Evolutionary conservation across 2,329 filamentous ascomycete genomes (phyloP).

Genomic region (Thielaviopsis populi): DNA sequence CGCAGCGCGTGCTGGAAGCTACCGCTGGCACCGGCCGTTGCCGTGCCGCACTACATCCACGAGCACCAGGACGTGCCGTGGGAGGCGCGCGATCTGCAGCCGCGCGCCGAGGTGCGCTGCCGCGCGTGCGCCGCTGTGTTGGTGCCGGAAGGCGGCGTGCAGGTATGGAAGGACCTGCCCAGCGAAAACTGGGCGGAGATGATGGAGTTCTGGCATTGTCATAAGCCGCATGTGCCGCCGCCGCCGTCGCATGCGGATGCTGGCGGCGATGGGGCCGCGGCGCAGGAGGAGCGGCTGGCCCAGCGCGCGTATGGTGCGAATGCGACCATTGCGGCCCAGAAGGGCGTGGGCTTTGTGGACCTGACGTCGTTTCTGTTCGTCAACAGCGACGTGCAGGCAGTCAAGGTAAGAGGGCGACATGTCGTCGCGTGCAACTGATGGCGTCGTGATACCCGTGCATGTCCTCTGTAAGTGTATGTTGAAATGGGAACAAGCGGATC

Average conservation of each 20-base stretch:
- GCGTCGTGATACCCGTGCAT: not conserved
- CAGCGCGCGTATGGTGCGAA: slow-evolving; percentile 72
- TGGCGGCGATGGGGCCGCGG: slow-evolving; percentile 20
- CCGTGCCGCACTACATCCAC: slow-evolving; percentile 21
- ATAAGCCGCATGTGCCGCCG: slow-evolving; percentile 60
- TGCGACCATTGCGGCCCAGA: slow-evolving; percentile 51
- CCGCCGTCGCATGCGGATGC: slow-evolving; percentile 24
- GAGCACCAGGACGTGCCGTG: slow-evolving; percentile 36
- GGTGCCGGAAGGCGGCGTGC: slow-evolving; percentile 28
- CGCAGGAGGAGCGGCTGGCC: slow-evolving; percentile 33
- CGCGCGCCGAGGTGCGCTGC: slow-evolving; percentile 30
- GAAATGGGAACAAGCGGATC: not conserved
- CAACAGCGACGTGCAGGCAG: slow-evolving; percentile 44
- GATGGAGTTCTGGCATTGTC: slow-evolving; percentile 99
- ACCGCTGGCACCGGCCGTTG: slow-evolving; percentile 25
- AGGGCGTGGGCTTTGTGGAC: slow-evolving; percentile 64
- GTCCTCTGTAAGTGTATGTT: not conserved
- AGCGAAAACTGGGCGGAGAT: slow-evolving; percentile 98
- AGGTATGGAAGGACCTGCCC: slow-evolving; percentile 77
- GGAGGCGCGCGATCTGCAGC: slow-evolving; percentile 36
- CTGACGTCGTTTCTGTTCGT: slow-evolving; percentile 59
- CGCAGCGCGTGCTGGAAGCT: slow-evolving; percentile 39
- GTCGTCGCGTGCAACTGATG: not conserved
- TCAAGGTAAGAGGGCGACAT: slow-evolving; percentile 26
- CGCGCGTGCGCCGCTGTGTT: slow-evolving; percentile 27